Evolutionary conservation across 768 basidiomycete genomes (phyloP).

Genomic region (Termitomyces heimii): DNA sequence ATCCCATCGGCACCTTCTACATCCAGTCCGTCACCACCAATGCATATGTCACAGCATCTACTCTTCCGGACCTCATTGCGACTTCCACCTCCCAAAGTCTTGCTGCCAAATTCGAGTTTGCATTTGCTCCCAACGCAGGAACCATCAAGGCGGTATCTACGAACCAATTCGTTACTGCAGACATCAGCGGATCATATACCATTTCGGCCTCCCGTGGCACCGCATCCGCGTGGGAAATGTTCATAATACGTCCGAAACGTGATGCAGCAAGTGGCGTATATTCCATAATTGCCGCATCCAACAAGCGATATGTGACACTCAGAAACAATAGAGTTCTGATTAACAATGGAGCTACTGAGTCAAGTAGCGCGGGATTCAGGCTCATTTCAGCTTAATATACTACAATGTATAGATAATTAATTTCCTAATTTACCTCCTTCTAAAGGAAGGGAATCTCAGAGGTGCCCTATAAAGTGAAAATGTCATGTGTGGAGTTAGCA

Average conservation of each 20-base stretch:
- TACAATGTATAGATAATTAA: no score
- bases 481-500: no score
- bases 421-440: no score
- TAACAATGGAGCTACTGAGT: slow-evolving; percentile 20
- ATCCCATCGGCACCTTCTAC: slow-evolving; percentile 24
- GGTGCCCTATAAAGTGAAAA: not conserved
- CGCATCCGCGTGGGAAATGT: slow-evolving; percentile 24
- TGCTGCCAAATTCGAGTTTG: slow-evolving; percentile 20
- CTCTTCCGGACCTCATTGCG: slow-evolving; percentile 20
- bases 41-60: slow-evolving; percentile 17
- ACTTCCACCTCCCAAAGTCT: slow-evolving; percentile 13
- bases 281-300: slow-evolving; percentile 24
- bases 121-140: slow-evolving; percentile 24
- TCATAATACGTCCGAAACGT: slow-evolving; percentile 20
- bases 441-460: not conserved
- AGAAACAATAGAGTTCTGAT: slow-evolving; percentile 19
- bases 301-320: slow-evolving; percentile 21
- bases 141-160: slow-evolving; percentile 19
- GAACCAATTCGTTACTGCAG: slow-evolving; percentile 25
- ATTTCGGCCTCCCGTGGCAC: slow-evolving; percentile 21
- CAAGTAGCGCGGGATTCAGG: slow-evolving; percentile 20
- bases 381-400: slow-evolving; percentile 1
- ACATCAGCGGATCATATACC: slow-evolving; percentile 19
- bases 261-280: slow-evolving; percentile 21
- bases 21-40: slow-evolving; percentile 20